Percentiles rank a stretch among this genome's conserved stretches.
Evolutionary conservation across 2,329 filamentous ascomycete genomes (phyloP).

Genomic region (Epichloe hybrida): DNA sequence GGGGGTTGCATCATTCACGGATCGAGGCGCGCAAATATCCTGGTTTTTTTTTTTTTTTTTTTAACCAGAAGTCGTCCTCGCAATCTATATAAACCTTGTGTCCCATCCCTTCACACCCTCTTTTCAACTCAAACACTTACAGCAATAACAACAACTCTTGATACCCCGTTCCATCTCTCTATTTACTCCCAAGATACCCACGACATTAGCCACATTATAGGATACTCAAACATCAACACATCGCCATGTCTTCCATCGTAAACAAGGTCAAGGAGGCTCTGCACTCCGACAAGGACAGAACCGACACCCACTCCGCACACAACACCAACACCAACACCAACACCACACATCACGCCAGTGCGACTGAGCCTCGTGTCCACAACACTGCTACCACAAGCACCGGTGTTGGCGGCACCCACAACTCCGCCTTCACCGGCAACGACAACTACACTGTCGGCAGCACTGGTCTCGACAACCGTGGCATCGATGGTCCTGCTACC

Average conservation of each 20-base stretch:
- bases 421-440: constrained; percentile 20
- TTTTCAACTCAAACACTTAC: background rate
- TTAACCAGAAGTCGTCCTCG: background rate
- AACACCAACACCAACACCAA: background rate
- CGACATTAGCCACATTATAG: background rate
- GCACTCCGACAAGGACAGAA: constrained; percentile 25
- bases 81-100: constrained; percentile 4
- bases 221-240: background rate
- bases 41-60: constrained; percentile 1
- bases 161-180: background rate
- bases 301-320: constrained; percentile 4
- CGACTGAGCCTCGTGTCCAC: constrained; percentile 34
- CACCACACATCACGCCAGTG: constrained; percentile 21
- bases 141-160: background rate
- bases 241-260: constrained; percentile 39
- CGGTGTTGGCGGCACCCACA: constrained; percentile 9
- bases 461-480: constrained; percentile 5
- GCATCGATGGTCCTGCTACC: constrained; percentile 13
- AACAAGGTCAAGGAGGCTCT: constrained; percentile 48
- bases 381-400: constrained; percentile 9
- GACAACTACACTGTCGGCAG: constrained; percentile 27
- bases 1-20: constrained; percentile 1
- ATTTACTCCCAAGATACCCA: constrained; percentile 3
- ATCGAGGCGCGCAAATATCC: background rate
- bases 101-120: background rate